These are phyloP conservation scores for Cystofilobasidium ferigula DNA, from an alignment of 768 basidiomycete genomes.

Conservation along the genomic window DNA sequence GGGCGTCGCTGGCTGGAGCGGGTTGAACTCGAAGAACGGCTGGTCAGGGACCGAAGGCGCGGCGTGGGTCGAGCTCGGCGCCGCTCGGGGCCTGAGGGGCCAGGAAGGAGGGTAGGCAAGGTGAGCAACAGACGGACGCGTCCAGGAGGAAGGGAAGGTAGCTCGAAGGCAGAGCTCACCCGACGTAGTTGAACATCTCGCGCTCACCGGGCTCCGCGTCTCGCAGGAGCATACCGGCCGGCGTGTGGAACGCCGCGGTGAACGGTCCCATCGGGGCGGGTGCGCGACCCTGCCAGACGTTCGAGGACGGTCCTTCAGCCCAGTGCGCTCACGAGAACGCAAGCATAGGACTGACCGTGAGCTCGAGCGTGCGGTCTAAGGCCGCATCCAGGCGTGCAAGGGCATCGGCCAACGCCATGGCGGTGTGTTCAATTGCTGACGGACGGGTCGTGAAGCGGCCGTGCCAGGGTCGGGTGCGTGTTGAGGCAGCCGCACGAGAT, in stretches of 20 bases:
- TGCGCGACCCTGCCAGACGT: slow-evolving; percentile 8
- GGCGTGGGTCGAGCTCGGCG: slow-evolving; percentile 9
- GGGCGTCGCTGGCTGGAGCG: slow-evolving; percentile 18
- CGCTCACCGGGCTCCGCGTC: slow-evolving; percentile 24
- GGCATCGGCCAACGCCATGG: neutral
- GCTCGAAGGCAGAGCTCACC: too few relatives aligned
- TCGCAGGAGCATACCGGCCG: slow-evolving; percentile 8
- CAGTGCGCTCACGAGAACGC: neutral
- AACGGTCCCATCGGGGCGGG: slow-evolving; percentile 14
- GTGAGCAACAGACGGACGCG: neutral
- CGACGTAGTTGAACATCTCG: slow-evolving; percentile 25
- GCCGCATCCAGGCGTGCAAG: neutral
- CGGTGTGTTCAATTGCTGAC: too few relatives aligned
- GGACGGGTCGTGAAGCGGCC: too few relatives aligned
- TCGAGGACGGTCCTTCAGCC: too few relatives aligned
- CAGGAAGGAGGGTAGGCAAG: neutral
- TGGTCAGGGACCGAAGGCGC: slow-evolving; percentile 18
- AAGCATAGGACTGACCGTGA: neutral
- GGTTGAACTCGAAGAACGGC: slow-evolving; percentile 21
- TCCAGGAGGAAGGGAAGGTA: neutral
- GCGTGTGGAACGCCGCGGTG: slow-evolving; percentile 7
- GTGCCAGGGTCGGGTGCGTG: too few relatives aligned
- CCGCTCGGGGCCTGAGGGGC: slow-evolving; percentile 8
- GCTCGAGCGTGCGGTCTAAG: neutral
- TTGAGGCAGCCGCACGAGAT: too few relatives aligned